Evolutionary conservation across 768 basidiomycete genomes (phyloP).

Genomic region (Serendipita sp.): DNA sequence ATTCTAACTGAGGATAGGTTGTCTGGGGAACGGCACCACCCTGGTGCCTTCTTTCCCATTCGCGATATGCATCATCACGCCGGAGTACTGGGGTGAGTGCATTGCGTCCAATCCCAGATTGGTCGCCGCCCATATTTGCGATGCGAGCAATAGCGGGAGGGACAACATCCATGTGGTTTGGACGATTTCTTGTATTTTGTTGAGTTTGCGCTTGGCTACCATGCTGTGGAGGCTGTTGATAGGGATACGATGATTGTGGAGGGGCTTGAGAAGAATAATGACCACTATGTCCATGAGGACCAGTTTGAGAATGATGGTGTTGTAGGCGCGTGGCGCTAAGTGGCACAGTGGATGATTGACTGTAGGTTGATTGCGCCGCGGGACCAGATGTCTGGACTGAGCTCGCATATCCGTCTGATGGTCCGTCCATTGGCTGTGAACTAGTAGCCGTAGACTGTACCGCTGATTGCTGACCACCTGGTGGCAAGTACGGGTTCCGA

Average conservation of each 20-base stretch:
- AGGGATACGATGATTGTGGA: neutral
- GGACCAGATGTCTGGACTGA: neutral
- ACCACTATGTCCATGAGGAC: neutral
- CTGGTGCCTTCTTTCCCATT: slow-evolving; percentile 80
- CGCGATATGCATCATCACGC: slow-evolving; percentile 83
- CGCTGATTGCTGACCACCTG: slow-evolving; percentile 11
- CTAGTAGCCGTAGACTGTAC: slow-evolving; percentile 6
- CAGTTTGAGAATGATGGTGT: slow-evolving; percentile 4
- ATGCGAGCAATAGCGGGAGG: slow-evolving; percentile 84
- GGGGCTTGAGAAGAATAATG: neutral
- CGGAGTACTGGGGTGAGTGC: slow-evolving; percentile 87
- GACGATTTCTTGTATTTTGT: slow-evolving; percentile 4
- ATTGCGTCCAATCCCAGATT: slow-evolving; percentile 52
- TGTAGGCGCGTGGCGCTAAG: slow-evolving; percentile 1
- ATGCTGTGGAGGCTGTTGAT: neutral
- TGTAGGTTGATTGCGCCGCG: neutral
- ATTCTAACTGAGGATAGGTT: slow-evolving; percentile 82
- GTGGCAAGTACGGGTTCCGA: slow-evolving; percentile 66
- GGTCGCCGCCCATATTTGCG: slow-evolving; percentile 69
- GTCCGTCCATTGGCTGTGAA: neutral
- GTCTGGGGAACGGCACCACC: slow-evolving; percentile 45
- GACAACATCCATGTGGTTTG: slow-evolving; percentile 55
- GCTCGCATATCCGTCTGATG: neutral
- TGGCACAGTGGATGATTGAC: neutral
- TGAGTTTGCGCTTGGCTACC: slow-evolving; percentile 9